These are phyloP conservation scores for Lepidium aucheri DNA, from an alignment of 345 rosid species.

Conservation along the genomic window DNA sequence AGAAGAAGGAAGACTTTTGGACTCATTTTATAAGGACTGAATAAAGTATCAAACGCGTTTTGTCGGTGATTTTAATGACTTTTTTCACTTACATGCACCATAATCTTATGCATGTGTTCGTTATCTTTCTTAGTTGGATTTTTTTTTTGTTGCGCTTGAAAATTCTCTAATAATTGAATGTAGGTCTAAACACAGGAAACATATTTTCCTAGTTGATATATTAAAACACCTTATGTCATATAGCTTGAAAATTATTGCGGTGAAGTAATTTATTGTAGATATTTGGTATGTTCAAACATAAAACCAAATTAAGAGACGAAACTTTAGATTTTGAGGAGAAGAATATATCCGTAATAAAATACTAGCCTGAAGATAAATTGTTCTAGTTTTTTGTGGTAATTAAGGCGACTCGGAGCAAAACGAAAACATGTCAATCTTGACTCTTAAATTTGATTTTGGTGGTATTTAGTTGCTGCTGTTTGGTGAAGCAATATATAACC, in stretches of 20 bases:
- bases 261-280: neutral
- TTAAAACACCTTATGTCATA: neutral
- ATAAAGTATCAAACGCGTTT: slow-evolving; percentile 14
- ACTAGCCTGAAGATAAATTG: too few relatives aligned
- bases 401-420: too few relatives aligned
- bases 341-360: too few relatives aligned
- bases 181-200: slow-evolving; percentile 10
- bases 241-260: neutral
- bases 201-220: neutral
- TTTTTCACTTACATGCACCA: slow-evolving; percentile 28
- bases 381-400: too few relatives aligned
- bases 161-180: slow-evolving; percentile 21
- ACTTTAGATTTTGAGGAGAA: neutral
- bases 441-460: too few relatives aligned
- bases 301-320: neutral
- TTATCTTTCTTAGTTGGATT: slow-evolving; percentile 32
- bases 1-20: slow-evolving; percentile 18
- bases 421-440: too few relatives aligned
- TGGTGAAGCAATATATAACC: too few relatives aligned
- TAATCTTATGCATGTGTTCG: slow-evolving; percentile 29
- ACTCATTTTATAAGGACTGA: slow-evolving; percentile 15
- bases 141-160: slow-evolving; percentile 2
- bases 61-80: slow-evolving; percentile 29
- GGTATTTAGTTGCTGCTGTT: too few relatives aligned
- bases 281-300: neutral